phyloP scores from a whole-genome alignment of 495 filamentous ascomycete genomes.

The Elaphomyces granulatus region DNA sequence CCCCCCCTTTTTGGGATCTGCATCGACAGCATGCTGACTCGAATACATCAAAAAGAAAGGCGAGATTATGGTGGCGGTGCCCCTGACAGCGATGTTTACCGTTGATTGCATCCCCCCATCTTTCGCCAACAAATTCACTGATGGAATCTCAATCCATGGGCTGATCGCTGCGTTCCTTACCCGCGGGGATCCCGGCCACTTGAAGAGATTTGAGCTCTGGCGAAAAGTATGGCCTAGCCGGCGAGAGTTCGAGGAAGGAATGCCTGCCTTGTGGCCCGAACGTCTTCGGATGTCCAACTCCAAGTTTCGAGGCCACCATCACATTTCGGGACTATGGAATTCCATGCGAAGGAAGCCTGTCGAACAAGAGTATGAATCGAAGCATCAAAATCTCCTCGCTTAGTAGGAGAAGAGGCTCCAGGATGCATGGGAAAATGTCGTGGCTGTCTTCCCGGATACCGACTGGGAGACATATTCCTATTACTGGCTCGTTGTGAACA shows the following conservation, averaged over 20 bases:
- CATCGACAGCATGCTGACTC: no score
- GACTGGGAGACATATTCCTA: slow-evolving; percentile 45
- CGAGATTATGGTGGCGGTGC: slow-evolving; percentile 41
- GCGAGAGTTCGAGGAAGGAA: slow-evolving; percentile 40
- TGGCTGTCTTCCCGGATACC: slow-evolving; percentile 36
- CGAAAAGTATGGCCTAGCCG: slow-evolving; percentile 49
- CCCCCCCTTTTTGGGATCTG: not conserved
- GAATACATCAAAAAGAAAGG: not conserved
- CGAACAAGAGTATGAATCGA: slow-evolving; percentile 18
- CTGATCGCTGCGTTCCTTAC: slow-evolving; percentile 57
- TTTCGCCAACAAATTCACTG: slow-evolving; percentile 27
- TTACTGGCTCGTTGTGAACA: slow-evolving; percentile 71
- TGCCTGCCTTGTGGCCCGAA: slow-evolving; percentile 57
- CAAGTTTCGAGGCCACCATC: no score
- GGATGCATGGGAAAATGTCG: slow-evolving; percentile 44
- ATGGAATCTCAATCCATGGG: slow-evolving; percentile 47
- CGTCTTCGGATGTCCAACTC: slow-evolving; percentile 15
- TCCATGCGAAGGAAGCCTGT: slow-evolving; percentile 11
- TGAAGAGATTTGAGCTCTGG: slow-evolving; percentile 40
- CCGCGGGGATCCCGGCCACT: slow-evolving; percentile 23
- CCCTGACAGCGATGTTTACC: slow-evolving; percentile 47
- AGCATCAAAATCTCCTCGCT: slow-evolving; percentile 39
- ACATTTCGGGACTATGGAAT: slow-evolving; percentile 20
- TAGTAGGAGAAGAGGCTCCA: slow-evolving; percentile 48
- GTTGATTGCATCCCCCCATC: slow-evolving; percentile 38